Base-by-base conservation (phyloP, 257 asterid species). In the Solanum clarkiae region DNA sequence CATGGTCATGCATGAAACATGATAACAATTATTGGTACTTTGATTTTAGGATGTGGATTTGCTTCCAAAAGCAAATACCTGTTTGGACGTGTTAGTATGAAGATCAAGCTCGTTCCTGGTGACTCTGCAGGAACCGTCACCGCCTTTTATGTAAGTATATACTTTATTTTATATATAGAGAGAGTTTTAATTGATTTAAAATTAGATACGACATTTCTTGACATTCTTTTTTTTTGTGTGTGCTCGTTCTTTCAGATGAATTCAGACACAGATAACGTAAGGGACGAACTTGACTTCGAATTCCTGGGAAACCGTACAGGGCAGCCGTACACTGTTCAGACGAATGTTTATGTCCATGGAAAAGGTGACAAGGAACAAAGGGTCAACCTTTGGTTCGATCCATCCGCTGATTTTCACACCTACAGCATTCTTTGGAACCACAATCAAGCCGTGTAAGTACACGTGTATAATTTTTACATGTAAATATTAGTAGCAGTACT, bases 311-410 rank as follows among this genome's bases (percentile, higher is more conserved):
- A 96, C 81, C 89, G 98, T 4, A 80, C 98, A 0, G 98, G 99
- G 11, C 99, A 96, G 26, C 99, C 99, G 1, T 92, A 92, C 88
- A 94, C 98, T 0, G 97, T 96, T 36, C 99, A 96, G 71, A 96
- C 99, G 1, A 96, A 96, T 84, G 92, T 96, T 29, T 96, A 87
- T 60, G 98, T 92, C 22, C 93, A 88, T 36, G 99, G 99, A 7
- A 95, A 94, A 89, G 99, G 99, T 14, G 92, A 91, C 40, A 87
- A 93, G 69, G 99, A 96, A 85, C 95, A 95, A 82, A 89, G 99
- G 85, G 81, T 95, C 65, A 96, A 96, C 89, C 95, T 95, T 0
- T 96, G 99, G 99, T 96, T 96, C 51, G 98, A 96, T 80, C 98
- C 98, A 1, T 49, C 99, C 0, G 87, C 84, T 0, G 97, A 87